Percentiles rank a stretch among this genome's conserved stretches.
Evolutionary conservation across 176 grass and related monocot genomes (phyloP).

Genomic region (Musa beccarii): DNA sequence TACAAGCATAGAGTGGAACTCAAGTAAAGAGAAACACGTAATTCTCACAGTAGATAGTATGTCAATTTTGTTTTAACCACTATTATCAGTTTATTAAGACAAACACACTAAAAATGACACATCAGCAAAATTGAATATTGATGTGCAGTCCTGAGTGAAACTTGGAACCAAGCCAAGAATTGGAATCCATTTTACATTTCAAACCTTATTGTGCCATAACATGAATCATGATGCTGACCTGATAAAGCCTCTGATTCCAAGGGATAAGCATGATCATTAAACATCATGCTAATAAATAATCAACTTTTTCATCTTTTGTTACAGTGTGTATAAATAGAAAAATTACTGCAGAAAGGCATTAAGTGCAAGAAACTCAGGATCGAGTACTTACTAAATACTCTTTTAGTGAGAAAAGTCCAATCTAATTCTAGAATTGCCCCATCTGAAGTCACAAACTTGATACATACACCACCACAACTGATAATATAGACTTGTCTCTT

Average conservation of each 20-base stretch:
- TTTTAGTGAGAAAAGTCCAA: too few species aligned
- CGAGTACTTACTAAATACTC: too few species aligned
- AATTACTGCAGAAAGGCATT: background rate
- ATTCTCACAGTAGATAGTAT: background rate
- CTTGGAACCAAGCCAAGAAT: background rate
- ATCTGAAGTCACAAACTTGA: too few species aligned
- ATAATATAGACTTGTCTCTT: too few species aligned
- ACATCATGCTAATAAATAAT: background rate
- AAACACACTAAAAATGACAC: background rate
- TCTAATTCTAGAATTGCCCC: too few species aligned
- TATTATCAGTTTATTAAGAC: background rate
- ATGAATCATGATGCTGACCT: background rate
- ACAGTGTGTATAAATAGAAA: background rate
- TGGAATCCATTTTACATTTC: background rate
- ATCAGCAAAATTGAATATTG: background rate
- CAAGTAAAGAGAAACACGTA: constrained; percentile 2
- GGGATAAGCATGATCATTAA: background rate
- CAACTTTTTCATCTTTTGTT: background rate
- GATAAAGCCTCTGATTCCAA: background rate
- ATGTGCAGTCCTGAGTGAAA: background rate
- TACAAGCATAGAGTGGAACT: constrained; percentile 12
- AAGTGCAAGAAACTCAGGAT: background rate
- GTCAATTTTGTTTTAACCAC: background rate
- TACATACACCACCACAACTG: too few species aligned
- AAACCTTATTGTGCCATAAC: background rate